Evolutionary conservation across 768 basidiomycete species (phyloP), one percentile per base, ranked within the genome.

Genomic region (Lactifluus echinatus): DNA sequence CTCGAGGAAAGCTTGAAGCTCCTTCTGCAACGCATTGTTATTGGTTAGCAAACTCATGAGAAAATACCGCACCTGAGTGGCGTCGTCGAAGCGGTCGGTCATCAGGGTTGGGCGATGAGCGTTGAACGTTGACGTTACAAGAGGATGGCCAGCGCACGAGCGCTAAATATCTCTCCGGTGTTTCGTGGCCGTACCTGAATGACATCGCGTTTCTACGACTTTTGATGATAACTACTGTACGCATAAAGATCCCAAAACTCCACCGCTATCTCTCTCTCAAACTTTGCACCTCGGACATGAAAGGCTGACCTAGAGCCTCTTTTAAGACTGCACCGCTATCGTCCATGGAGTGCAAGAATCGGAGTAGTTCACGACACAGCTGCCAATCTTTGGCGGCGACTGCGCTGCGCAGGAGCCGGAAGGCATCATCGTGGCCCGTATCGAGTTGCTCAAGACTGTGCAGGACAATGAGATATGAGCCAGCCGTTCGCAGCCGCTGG

Each of bases 371-470:
- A 56, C 89, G 83, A 72, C 89, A 96, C 11, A 99, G 75, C 66
- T 90, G 84, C 85, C 88, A 96, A 50, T 96, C 92, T 59, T 87
- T 81, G 4, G 78, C 82, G 7, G 80, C 79, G 19, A 91, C 76
- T 8, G 93, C 93, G 56, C 79, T 79, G 47, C 79, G 80, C 50
- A 99, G 73, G 23, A 99, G 75, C 36, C 90, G 80, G 24, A 92
- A 79, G 3, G 87, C 92, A 65, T 97, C 91, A 34, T 77, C 79
- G 66, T 83, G 82, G 65, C 81, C 73, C 67, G 88, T 86, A 62
- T 93, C 88, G 49, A 92, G 74, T 59, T 93, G 90, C 66, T 97
- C 94, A 51, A 97, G 79, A 64, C 89, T 93, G 67, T 97, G 94
- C 50, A 99, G 73, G 2, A 98, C 93, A 28, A 99, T 78, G 10